A percentile compares a stretch with the other conserved stretches of the same genome.
Evolutionary conservation across 2,329 filamentous ascomycete genomes (phyloP).

Genomic region (Fusarium nodosum): DNA sequence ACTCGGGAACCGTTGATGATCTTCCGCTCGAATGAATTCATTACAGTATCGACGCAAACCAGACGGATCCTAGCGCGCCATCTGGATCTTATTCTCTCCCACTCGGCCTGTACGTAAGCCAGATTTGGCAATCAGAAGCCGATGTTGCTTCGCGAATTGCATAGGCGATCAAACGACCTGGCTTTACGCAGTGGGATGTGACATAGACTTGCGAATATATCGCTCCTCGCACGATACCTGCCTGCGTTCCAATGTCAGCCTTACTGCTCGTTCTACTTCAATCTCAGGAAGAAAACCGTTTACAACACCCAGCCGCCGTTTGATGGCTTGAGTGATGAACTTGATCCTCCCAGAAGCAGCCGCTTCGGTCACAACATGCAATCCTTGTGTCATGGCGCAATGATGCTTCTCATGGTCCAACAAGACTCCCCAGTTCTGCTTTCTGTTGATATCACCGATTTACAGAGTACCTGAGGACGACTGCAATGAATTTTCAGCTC

Average conservation of each 20-base stretch:
- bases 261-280: neutral
- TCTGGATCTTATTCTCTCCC: slow-evolving; percentile 25
- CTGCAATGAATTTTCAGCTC: neutral
- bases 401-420: neutral
- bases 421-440: neutral
- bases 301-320: neutral
- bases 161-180: neutral
- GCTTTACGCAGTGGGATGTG: slow-evolving; percentile 4
- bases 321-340: neutral
- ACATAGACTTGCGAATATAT: slow-evolving; percentile 14
- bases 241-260: slow-evolving; percentile 11
- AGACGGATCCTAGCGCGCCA: slow-evolving; percentile 31
- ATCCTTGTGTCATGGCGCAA: neutral
- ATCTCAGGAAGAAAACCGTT: neutral
- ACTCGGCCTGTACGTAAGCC: slow-evolving; percentile 4
- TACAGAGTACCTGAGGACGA: neutral
- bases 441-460: neutral
- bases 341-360: neutral
- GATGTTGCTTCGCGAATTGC: slow-evolving; percentile 3
- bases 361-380: neutral
- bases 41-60: slow-evolving; percentile 31
- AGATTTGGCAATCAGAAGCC: slow-evolving; percentile 13
- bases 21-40: slow-evolving; percentile 34
- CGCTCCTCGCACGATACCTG: slow-evolving; percentile 1
- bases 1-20: slow-evolving; percentile 39